phyloP scores from a whole-genome alignment of 164 flowering plant species.

The Kalanchoe fedtschenkoi region DNA sequence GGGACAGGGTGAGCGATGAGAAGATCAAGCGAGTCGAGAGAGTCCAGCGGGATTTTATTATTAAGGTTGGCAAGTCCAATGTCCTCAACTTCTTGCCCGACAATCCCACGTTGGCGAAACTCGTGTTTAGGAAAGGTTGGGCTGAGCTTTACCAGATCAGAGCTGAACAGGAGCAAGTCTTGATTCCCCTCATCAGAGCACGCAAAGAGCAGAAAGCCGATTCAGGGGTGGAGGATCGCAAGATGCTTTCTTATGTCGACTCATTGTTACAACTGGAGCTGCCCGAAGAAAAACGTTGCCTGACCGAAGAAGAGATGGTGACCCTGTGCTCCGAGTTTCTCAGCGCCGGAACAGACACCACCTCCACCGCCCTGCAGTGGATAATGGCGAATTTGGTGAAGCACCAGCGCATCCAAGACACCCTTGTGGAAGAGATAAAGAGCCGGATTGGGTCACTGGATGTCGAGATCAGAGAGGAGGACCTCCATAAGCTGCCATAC shows the following conservation, averaged over 20 bases:
- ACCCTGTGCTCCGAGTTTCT: slow-evolving; percentile 30
- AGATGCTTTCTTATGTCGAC: slow-evolving; percentile 12
- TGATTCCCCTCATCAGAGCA: too few species aligned
- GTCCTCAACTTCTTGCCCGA: slow-evolving; percentile 1
- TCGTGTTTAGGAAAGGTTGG: slow-evolving; percentile 4
- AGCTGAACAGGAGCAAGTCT: too few species aligned
- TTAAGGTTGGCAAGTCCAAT: background rate
- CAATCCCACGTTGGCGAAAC: background rate
- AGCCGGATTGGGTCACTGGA: slow-evolving; percentile 7
- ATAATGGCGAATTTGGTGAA: slow-evolving; percentile 33
- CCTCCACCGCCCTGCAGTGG: slow-evolving; percentile 38
- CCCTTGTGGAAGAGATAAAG: slow-evolving; percentile 17
- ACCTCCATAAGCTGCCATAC: slow-evolving; percentile 1
- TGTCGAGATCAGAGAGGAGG: slow-evolving; percentile 10
- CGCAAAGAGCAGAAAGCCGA: too few species aligned
- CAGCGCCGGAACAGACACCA: slow-evolving; percentile 34
- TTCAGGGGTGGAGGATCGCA: too few species aligned
- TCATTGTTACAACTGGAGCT: slow-evolving; percentile 12
- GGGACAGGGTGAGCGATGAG: background rate
- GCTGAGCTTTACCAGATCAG: background rate
- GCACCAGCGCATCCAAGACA: slow-evolving; percentile 19
- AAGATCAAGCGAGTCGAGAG: slow-evolving; percentile 6
- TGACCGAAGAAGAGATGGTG: slow-evolving; percentile 20
- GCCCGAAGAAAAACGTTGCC: slow-evolving; percentile 13
- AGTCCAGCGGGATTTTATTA: background rate